These are phyloP conservation scores for Naganishia antarctica DNA, from an alignment of 768 basidiomycete species.

Conservation along the genomic window DNA sequence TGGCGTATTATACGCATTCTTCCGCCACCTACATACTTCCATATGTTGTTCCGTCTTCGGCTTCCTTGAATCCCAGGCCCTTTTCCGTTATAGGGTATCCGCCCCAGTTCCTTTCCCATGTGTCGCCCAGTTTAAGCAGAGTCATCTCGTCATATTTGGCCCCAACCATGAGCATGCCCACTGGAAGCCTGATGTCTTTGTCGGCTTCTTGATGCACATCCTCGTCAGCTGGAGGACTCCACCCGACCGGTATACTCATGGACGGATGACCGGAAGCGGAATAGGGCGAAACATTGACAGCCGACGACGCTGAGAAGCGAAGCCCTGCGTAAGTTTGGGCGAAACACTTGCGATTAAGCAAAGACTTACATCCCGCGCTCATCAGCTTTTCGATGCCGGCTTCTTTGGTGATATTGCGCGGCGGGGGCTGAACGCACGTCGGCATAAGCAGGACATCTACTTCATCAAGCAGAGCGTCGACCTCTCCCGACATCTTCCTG, in stretches of 20 bases:
- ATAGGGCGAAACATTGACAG: slow-evolving; percentile 38
- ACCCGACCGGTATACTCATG: slow-evolving; percentile 53
- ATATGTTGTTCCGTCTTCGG: too few relatives aligned
- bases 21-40: too few relatives aligned
- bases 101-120: slow-evolving; percentile 32
- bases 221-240: slow-evolving; percentile 49
- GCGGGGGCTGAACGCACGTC: slow-evolving; percentile 49
- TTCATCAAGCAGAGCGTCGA: slow-evolving; percentile 43
- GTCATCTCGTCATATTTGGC: slow-evolving; percentile 37
- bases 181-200: slow-evolving; percentile 45
- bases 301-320: slow-evolving; percentile 33
- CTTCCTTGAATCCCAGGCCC: background rate
- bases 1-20: too few relatives aligned
- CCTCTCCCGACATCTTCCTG: slow-evolving; percentile 49
- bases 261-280: slow-evolving; percentile 52
- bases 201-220: slow-evolving; percentile 41
- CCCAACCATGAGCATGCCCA: slow-evolving; percentile 54
- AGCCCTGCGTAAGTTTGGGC: slow-evolving; percentile 25
- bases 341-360: slow-evolving; percentile 17
- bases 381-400: slow-evolving; percentile 32
- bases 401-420: slow-evolving; percentile 38
- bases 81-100: slow-evolving; percentile 15
- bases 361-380: slow-evolving; percentile 33
- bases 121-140: slow-evolving; percentile 36
- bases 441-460: slow-evolving; percentile 51